Conservation (phyloP, 176 grass and related monocot species). For the Puccinellia tenuiflora region DNA sequence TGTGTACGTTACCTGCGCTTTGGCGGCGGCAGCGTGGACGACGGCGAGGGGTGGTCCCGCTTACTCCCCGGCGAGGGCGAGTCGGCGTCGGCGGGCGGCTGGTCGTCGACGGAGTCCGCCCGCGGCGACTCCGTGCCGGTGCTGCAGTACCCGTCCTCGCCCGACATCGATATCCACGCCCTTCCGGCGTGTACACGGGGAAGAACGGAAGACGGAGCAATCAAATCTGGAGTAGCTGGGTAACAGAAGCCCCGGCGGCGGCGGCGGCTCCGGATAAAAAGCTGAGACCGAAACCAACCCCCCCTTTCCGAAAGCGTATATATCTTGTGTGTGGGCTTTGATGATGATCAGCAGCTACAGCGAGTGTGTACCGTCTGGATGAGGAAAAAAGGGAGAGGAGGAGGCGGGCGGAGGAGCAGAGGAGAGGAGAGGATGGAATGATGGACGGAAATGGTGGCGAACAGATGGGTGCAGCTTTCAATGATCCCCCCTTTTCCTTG, state of each 20-base stretch:
- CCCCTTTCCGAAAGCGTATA: constrained; percentile 30
- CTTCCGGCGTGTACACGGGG: no score
- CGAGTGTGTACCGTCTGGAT: not conserved
- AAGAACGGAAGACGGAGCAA: not conserved
- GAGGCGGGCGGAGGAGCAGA: not conserved
- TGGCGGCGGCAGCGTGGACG: constrained; percentile 40
- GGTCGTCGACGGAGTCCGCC: constrained; percentile 68
- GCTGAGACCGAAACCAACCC: constrained; percentile 31
- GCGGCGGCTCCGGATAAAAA: constrained; percentile 26
- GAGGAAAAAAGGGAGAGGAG: not conserved
- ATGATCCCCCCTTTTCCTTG: constrained; percentile 6
- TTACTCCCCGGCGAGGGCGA: constrained; percentile 33
- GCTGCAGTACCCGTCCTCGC: constrained; percentile 59
- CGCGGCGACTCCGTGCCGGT: constrained; percentile 48
- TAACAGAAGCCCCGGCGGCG: not conserved
- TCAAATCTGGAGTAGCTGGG: not conserved
- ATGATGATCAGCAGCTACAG: not conserved
- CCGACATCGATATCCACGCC: constrained; percentile 34
- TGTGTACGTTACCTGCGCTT: constrained; percentile 85
- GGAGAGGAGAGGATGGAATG: constrained; percentile 1
- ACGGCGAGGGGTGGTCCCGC: constrained; percentile 27
- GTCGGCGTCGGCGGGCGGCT: constrained; percentile 14
- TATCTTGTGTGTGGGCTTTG: not conserved
- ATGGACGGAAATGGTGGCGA: constrained; percentile 39
- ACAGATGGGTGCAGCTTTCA: constrained; percentile 62